A percentile compares a stretch with the other conserved stretches of the same genome.
Evolutionary conservation across 768 basidiomycete species (phyloP).

Genomic region (Kwoniella newhampshirensis): DNA sequence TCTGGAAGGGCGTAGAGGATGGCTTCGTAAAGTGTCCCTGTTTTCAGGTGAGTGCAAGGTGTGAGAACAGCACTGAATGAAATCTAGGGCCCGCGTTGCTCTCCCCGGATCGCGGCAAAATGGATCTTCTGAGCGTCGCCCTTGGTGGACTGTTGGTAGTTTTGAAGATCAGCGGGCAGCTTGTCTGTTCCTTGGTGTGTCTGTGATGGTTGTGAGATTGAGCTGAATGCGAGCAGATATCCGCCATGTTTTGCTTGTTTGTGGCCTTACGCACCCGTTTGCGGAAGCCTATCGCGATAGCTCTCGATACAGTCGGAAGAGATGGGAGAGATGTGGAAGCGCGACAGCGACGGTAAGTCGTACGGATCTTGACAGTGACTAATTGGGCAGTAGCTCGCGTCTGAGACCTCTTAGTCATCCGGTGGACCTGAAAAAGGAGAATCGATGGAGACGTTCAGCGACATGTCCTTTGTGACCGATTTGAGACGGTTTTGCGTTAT

Average conservation of each 20-base stretch:
- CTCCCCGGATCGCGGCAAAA: neutral
- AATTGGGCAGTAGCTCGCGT: too few relatives aligned
- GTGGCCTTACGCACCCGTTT: neutral
- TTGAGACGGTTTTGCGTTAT: too few relatives aligned
- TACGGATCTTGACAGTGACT: too few relatives aligned
- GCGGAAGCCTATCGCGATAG: neutral
- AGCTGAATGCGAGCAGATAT: neutral
- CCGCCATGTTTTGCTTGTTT: neutral
- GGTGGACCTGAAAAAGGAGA: too few relatives aligned
- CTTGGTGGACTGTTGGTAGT: neutral
- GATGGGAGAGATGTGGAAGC: too few relatives aligned
- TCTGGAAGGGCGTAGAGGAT: neutral
- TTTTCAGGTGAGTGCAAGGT: slow-evolving; percentile 5
- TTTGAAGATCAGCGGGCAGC: slow-evolving; percentile 1
- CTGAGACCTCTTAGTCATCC: too few relatives aligned
- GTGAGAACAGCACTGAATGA: neutral
- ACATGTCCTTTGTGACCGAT: too few relatives aligned
- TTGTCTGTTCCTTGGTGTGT: slow-evolving; percentile 4
- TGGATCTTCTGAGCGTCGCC: neutral
- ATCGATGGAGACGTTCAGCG: too few relatives aligned
- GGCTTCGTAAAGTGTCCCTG: neutral
- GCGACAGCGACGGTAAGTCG: too few relatives aligned
- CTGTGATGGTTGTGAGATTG: neutral
- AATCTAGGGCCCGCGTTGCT: neutral
- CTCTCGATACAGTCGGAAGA: neutral